Evolutionary conservation across 192 early-diverging fungal genomes (phyloP).

Genomic region (Coemansia sp.): DNA sequence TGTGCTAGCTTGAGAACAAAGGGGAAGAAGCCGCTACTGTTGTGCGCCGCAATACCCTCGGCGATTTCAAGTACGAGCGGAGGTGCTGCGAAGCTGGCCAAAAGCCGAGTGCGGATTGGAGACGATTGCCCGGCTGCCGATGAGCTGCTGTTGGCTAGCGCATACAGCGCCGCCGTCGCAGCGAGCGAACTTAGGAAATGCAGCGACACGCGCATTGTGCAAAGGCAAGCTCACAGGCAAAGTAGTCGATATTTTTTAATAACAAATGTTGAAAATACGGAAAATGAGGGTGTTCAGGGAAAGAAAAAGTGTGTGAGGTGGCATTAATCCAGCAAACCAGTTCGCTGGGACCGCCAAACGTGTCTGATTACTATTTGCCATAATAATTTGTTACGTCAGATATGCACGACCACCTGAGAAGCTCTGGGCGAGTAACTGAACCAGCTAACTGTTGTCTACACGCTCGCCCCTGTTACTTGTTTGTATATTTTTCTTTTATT

Average conservation of each 20-base stretch:
- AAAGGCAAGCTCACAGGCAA: neutral
- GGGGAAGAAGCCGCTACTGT: conserved; percentile 66
- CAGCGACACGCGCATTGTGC: conserved; percentile 9
- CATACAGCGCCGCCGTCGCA: conserved; percentile 12
- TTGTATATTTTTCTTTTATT: conserved; percentile 7
- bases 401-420: neutral
- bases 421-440: neutral
- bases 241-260: neutral
- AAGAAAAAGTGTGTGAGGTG: neutral
- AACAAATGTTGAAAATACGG: neutral
- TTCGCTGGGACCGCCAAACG: conserved; percentile 1
- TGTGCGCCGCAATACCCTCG: conserved; percentile 71
- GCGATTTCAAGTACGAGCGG: conserved; percentile 76
- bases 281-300: neutral
- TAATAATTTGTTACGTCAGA: neutral
- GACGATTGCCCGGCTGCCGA: conserved; percentile 3
- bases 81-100: conserved; percentile 64
- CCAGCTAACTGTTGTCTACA: neutral
- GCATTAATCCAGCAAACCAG: neutral
- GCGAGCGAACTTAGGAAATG: conserved; percentile 20
- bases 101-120: conserved; percentile 41
- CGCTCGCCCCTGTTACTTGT: neutral
- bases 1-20: conserved; percentile 63
- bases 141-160: conserved; percentile 2
- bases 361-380: neutral